Evolutionary conservation across 768 basidiomycete genomes (phyloP), one percentile per base, ranked within the genome.

Genomic region (Dioszegia hungarica): DNA sequence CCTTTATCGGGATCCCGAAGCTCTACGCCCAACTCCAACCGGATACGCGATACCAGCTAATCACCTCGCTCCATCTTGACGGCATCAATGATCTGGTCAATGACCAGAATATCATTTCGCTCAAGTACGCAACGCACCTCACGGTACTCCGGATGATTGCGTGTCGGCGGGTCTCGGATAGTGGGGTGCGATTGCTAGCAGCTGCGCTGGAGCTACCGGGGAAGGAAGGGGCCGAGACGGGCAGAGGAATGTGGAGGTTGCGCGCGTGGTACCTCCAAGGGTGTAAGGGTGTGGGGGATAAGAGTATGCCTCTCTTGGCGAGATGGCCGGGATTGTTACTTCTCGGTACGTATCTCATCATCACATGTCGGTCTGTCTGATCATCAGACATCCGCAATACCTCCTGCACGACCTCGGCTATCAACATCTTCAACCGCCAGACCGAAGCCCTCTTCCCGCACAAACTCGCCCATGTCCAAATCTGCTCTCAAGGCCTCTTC

Each of bases 321-420:
- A 59, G 67, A 25, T 67, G 61, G 59, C 70, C 70, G 20, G 70
- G 70, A n/a, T 40, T 72, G 39, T 57, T 63, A 8, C 31, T 68
- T 25, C 50, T 72, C 3, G 70, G 70, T 72, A 56, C 61, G 67
- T n/a, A n/a, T 57, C 1, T 17, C 22, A 12, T 24, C n/a, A 5
- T 20, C n/a, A 20, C 11, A 33, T 52, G 43, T 41, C 31, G 44
- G 41, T 44, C 27, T 19, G 28, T 1, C 15, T 15, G n/a, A 29
- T 40, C 5, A 43, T 38, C 37, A 68, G 67, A 72, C 29, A 48
- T 67, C 2, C 64, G 70, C n/a, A 59, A 67, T 34, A 72, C 70
- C 20, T 72, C 70, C 1, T 64, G 62, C 29, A 72, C 67, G 2
- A 25, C 54, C n/a, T 40, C 51, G 4, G 58, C 56, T 8, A 62